Evolutionary conservation across 768 basidiomycete species (phyloP).

Genomic region (Trametes cingulata): DNA sequence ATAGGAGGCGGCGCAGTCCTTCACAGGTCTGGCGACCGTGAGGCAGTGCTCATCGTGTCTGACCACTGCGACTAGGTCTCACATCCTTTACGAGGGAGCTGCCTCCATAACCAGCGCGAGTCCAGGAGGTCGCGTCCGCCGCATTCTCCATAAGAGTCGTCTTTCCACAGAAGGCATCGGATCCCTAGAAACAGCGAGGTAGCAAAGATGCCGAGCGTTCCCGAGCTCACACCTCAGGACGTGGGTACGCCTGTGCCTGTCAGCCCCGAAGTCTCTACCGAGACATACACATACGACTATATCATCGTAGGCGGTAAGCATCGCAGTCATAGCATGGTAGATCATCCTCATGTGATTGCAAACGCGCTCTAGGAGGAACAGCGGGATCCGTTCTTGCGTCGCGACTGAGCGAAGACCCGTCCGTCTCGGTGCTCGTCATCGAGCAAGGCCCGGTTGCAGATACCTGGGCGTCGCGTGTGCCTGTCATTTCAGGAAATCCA

Average conservation of each 20-base stretch:
- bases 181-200: neutral
- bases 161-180: neutral
- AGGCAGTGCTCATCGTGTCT: no score
- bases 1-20: no score
- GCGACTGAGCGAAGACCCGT: conserved; percentile 54
- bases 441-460: conserved; percentile 46
- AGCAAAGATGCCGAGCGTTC: neutral
- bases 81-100: no score
- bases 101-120: no score
- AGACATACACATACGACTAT: conserved; percentile 13
- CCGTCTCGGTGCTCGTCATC: conserved; percentile 50
- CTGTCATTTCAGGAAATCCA: conserved; percentile 5
- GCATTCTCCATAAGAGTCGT: no score
- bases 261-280: neutral
- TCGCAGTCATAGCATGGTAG: no score
- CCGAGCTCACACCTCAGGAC: conserved; percentile 7
- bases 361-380: conserved; percentile 40
- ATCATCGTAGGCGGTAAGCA: conserved; percentile 12
- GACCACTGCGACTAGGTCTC: no score
- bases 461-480: conserved; percentile 12
- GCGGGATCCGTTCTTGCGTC: conserved; percentile 62
- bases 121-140: no score
- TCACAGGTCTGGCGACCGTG: no score
- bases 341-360: neutral
- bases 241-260: conserved; percentile 9